Evolutionary conservation across 805 yeast species (phyloP).

Genomic region (Ogataea pignaliae): DNA sequence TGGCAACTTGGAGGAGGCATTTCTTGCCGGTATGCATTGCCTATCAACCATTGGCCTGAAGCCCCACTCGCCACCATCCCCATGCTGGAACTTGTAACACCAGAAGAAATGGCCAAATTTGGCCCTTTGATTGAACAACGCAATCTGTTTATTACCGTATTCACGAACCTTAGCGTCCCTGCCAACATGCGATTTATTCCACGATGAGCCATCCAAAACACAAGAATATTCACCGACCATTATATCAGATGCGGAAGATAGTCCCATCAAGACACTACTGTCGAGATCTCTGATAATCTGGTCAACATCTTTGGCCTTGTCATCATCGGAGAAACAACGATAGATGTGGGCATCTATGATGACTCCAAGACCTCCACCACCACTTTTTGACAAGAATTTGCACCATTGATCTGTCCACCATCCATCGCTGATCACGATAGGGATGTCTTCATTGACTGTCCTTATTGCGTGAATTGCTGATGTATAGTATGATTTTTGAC

Average conservation of each 20-base stretch:
- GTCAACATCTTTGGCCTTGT: slow-evolving; percentile 60
- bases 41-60: slow-evolving; percentile 67
- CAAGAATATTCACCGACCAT: slow-evolving; percentile 90
- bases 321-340: slow-evolving; percentile 77
- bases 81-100: slow-evolving; percentile 83
- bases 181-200: slow-evolving; percentile 47
- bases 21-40: slow-evolving; percentile 47
- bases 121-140: slow-evolving; percentile 48
- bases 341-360: slow-evolving; percentile 83
- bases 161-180: slow-evolving; percentile 53
- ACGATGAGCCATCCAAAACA: slow-evolving; percentile 71
- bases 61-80: slow-evolving; percentile 98
- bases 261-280: slow-evolving; percentile 42
- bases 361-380: slow-evolving; percentile 47
- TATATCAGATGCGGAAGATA: slow-evolving; percentile 50
- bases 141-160: slow-evolving; percentile 57
- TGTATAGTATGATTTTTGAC: slow-evolving; percentile 57
- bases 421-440: slow-evolving; percentile 83
- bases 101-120: slow-evolving; percentile 79
- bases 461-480: slow-evolving; percentile 62
- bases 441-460: slow-evolving; percentile 48
- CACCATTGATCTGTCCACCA: slow-evolving; percentile 88
- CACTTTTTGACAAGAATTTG: slow-evolving; percentile 50
- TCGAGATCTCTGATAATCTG: slow-evolving; percentile 58
- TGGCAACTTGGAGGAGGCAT: slow-evolving; percentile 29